Evolutionary conservation across 2,329 filamentous ascomycete species (phyloP).

Genomic region (Penicillium sp.): DNA sequence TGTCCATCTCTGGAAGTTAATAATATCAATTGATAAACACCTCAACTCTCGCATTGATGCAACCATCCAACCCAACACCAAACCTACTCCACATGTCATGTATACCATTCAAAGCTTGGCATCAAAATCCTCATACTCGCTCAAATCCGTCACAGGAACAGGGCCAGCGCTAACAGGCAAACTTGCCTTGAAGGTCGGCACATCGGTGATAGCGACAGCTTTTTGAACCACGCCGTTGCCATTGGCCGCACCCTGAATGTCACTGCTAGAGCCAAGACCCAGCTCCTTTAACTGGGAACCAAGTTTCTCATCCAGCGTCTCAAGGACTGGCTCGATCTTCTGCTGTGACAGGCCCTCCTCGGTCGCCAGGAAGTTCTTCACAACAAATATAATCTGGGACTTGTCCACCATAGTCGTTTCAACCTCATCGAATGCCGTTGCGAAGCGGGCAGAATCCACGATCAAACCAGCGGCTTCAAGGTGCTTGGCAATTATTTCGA

Average conservation of each 20-base stretch:
- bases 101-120: slow-evolving; percentile 64
- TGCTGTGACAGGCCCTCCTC: slow-evolving; percentile 51
- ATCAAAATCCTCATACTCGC: slow-evolving; percentile 81
- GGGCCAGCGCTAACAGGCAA: slow-evolving; percentile 72
- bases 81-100: neutral
- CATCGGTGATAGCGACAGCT: slow-evolving; percentile 67
- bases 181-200: slow-evolving; percentile 74
- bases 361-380: slow-evolving; percentile 52
- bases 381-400: slow-evolving; percentile 50
- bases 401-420: slow-evolving; percentile 49
- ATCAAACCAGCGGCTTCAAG: slow-evolving; percentile 49
- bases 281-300: slow-evolving; percentile 44
- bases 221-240: slow-evolving; percentile 21
- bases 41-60: slow-evolving; percentile 11
- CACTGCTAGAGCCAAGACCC: slow-evolving; percentile 33
- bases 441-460: slow-evolving; percentile 43
- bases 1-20: neutral
- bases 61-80: slow-evolving; percentile 4
- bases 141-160: slow-evolving; percentile 69
- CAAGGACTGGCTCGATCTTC: slow-evolving; percentile 49
- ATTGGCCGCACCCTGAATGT: neutral
- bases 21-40: slow-evolving; percentile 8
- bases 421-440: slow-evolving; percentile 45
- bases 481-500: slow-evolving; percentile 46
- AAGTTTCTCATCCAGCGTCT: slow-evolving; percentile 51